A percentile compares a stretch with the other conserved stretches of the same genome.
These are phyloP conservation scores for Rubroshorea leprosula DNA, from an alignment of 345 rosid genomes.

Conservation along the genomic window DNA sequence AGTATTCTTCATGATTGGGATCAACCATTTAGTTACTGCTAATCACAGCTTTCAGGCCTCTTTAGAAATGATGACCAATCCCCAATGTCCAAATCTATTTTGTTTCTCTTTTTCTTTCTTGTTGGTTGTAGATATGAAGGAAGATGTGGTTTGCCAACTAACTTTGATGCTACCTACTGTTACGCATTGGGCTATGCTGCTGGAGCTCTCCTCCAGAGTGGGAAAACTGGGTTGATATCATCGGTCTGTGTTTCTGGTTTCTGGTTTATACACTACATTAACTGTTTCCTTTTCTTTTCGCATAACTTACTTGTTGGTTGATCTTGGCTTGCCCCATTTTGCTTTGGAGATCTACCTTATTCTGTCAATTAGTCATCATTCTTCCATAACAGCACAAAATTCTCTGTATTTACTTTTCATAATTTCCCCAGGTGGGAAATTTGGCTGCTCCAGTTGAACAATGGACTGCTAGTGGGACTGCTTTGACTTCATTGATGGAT, in stretches of 20 bases:
- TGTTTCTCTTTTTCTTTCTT: too few species aligned
- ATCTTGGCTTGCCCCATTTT: neutral
- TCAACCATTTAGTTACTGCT: conserved; percentile 1
- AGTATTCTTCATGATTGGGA: neutral
- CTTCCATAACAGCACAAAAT: neutral
- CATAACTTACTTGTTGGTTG: neutral
- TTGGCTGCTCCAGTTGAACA: conserved; percentile 76
- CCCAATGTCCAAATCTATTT: neutral
- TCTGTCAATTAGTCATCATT: too few species aligned
- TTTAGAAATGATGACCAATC: neutral
- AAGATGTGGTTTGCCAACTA: conserved; percentile 93
- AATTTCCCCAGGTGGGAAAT: conserved; percentile 68
- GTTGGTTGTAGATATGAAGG: conserved; percentile 96
- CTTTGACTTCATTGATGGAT: conserved; percentile 88
- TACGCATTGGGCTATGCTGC: conserved; percentile 91
- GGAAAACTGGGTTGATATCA: conserved; percentile 85
- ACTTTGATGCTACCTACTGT: conserved; percentile 87
- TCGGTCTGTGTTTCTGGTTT: conserved; percentile 43
- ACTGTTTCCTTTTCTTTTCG: neutral
- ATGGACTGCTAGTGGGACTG: conserved; percentile 94
- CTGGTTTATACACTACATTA: neutral
- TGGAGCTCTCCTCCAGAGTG: conserved; percentile 80
- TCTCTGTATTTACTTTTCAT: neutral
- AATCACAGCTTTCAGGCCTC: neutral
- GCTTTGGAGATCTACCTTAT: too few species aligned